These are phyloP conservation scores for Amaranthus cruentus DNA, from an alignment of 148 eudicot genomes.

Conservation along the genomic window DNA sequence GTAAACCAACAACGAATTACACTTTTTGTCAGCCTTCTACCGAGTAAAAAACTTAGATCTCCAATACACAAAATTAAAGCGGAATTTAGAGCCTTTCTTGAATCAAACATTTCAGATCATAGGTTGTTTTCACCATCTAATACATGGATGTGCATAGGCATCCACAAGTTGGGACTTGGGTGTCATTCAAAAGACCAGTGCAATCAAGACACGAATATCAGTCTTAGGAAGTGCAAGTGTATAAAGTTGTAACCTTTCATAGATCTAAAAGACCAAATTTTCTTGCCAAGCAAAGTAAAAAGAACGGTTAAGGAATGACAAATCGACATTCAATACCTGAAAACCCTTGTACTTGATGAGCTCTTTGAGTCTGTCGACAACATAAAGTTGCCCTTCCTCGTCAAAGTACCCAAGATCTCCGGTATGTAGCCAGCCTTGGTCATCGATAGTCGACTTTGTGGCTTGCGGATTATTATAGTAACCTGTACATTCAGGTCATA, in stretches of 20 bases:
- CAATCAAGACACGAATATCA: neutral
- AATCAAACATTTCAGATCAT: neutral
- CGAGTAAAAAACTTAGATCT: neutral
- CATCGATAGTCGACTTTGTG: constrained; percentile 60
- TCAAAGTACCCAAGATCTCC: constrained; percentile 90
- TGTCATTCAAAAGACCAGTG: neutral
- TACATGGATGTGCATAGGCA: neutral
- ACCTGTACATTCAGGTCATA: constrained; percentile 33
- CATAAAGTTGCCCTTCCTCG: constrained; percentile 63
- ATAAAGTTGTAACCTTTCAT: too few relatives aligned
- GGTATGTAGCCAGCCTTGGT: constrained; percentile 69
- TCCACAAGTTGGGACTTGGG: neutral
- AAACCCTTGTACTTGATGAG: constrained; percentile 81
- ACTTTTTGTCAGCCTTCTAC: neutral
- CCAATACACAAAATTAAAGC: neutral
- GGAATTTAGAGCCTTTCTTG: neutral
- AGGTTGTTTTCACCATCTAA: neutral
- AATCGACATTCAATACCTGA: constrained; percentile 39
- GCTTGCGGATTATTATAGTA: constrained; percentile 66
- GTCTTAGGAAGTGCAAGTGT: too few relatives aligned
- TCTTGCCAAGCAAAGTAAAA: neutral
- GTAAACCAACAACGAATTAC: constrained; percentile 10
- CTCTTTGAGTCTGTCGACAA: constrained; percentile 77
- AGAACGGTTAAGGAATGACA: neutral
- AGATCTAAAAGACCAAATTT: too few relatives aligned